Conservation (phyloP, 1,284 basidiomycete species). For the Moesziomyces globuligerus region DNA sequence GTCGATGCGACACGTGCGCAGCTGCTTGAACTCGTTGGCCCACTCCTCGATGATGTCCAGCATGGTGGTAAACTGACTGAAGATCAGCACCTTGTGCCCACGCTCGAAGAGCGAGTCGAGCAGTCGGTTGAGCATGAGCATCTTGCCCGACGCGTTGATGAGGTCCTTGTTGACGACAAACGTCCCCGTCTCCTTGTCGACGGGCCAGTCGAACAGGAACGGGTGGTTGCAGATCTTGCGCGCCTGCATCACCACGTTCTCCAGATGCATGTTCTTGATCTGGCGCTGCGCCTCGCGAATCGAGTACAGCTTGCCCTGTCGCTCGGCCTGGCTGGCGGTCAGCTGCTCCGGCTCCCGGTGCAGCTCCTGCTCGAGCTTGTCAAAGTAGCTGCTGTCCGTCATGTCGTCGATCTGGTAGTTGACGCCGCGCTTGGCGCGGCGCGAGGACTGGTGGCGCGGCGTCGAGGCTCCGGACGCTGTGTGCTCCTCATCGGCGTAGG, state of each 20-base stretch:
- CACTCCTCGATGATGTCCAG: slow-evolving; percentile 83
- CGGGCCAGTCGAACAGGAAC: slow-evolving; percentile 89
- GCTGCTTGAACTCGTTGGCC: slow-evolving; percentile 74
- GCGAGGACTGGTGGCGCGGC: slow-evolving; percentile 18
- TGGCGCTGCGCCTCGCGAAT: slow-evolving; percentile 71
- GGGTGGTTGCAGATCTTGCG: slow-evolving; percentile 86
- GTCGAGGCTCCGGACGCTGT: slow-evolving; percentile 34
- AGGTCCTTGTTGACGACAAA: slow-evolving; percentile 73
- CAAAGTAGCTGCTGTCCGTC: slow-evolving; percentile 44
- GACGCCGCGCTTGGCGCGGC: slow-evolving; percentile 36
- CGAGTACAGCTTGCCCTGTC: slow-evolving; percentile 52
- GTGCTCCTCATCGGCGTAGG: slow-evolving; percentile 12
- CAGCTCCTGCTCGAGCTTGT: slow-evolving; percentile 41
- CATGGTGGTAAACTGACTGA: slow-evolving; percentile 83
- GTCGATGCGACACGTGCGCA: slow-evolving; percentile 88
- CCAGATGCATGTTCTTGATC: slow-evolving; percentile 89
- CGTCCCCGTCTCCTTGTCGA: slow-evolving; percentile 74
- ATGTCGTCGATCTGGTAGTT: slow-evolving; percentile 47
- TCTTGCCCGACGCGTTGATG: slow-evolving; percentile 89
- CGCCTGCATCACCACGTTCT: slow-evolving; percentile 90
- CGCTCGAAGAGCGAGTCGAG: slow-evolving; percentile 83
- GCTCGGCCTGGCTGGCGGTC: slow-evolving; percentile 38
- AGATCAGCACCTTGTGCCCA: slow-evolving; percentile 89
- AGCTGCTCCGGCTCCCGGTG: slow-evolving; percentile 22
- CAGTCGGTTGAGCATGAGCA: slow-evolving; percentile 91